Conservation (phyloP, 805 yeast species). For the Saturnispora ahearnii region DNA sequence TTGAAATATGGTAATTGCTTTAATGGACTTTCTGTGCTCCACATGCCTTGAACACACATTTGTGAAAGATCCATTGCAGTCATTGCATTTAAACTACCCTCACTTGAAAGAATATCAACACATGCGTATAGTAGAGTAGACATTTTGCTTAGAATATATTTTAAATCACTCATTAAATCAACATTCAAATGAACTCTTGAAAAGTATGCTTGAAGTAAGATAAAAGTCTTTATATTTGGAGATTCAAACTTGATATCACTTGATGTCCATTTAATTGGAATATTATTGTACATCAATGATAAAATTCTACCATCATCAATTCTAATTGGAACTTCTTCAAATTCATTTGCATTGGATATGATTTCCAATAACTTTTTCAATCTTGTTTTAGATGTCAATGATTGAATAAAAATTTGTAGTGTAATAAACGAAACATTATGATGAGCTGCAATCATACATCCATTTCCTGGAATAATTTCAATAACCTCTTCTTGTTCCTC, state of each 20-base stretch:
- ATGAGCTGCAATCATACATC: conserved; percentile 67
- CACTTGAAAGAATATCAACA: conserved; percentile 70
- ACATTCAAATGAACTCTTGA: conserved; percentile 54
- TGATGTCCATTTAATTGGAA: conserved; percentile 51
- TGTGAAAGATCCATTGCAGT: conserved; percentile 82
- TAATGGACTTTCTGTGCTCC: conserved; percentile 73
- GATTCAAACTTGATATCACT: conserved; percentile 31
- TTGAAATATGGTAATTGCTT: conserved; percentile 70
- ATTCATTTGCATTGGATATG: conserved; percentile 61
- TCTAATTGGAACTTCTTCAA: conserved; percentile 56
- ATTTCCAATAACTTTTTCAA: conserved; percentile 55
- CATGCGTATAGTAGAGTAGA: conserved; percentile 52
- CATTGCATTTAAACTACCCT: conserved; percentile 71
- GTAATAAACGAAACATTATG: conserved; percentile 58
- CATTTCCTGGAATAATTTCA: conserved; percentile 52
- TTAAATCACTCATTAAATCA: conserved; percentile 53
- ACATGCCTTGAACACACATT: conserved; percentile 77
- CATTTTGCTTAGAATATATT: conserved; percentile 39
- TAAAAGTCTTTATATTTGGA: conserved; percentile 60
- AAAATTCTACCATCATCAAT: conserved; percentile 46
- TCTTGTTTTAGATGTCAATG: conserved; percentile 47
- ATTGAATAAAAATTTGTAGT: conserved; percentile 48
- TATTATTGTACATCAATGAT: conserved; percentile 40
- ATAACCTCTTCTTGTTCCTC: conserved; percentile 32
- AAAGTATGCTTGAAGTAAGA: conserved; percentile 74